These are phyloP conservation scores for Suillus luteus DNA, from an alignment of 768 basidiomycete genomes.

Conservation along the genomic window DNA sequence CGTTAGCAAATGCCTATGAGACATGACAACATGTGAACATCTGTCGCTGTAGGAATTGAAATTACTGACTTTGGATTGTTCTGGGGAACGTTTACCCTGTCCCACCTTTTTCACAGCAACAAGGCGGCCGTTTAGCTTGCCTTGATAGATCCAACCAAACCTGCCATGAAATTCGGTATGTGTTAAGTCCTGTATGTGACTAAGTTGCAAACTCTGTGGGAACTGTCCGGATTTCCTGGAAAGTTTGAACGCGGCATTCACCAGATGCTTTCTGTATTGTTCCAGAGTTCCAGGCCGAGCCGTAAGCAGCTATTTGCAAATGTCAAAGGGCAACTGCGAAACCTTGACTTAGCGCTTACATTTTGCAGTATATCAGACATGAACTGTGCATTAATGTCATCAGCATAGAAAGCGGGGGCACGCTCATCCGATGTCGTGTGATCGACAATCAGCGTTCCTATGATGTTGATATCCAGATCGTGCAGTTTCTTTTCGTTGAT, in stretches of 20 bases:
- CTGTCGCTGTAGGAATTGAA: background rate
- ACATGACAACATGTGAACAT: background rate
- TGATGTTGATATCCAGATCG: conserved; percentile 22
- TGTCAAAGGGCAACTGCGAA: background rate
- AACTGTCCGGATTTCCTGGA: conserved; percentile 22
- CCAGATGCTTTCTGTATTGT: conserved; percentile 19
- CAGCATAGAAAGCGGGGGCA: conserved; percentile 1
- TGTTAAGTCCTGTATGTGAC: conserved; percentile 14
- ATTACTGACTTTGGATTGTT: conserved; percentile 22
- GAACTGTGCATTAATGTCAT: conserved; percentile 6
- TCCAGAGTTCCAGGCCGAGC: conserved; percentile 19
- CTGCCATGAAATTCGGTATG: conserved; percentile 21
- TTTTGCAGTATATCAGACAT: conserved; percentile 28
- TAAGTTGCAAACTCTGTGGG: conserved; percentile 20
- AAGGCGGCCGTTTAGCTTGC: conserved; percentile 19
- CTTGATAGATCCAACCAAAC: conserved; percentile 26
- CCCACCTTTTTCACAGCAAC: conserved; percentile 32
- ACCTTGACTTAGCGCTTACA: conserved; percentile 17
- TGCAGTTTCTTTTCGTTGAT: conserved; percentile 21
- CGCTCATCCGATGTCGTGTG: background rate
- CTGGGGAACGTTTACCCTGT: background rate
- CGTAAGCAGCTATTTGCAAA: conserved; percentile 28
- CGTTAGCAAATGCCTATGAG: conserved; percentile 28
- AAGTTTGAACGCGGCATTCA: conserved; percentile 24
- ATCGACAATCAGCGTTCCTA: conserved; percentile 20